These are phyloP conservation scores for Margaritispora aquatica DNA, from an alignment of 495 filamentous ascomycete species.

Conservation along the genomic window DNA sequence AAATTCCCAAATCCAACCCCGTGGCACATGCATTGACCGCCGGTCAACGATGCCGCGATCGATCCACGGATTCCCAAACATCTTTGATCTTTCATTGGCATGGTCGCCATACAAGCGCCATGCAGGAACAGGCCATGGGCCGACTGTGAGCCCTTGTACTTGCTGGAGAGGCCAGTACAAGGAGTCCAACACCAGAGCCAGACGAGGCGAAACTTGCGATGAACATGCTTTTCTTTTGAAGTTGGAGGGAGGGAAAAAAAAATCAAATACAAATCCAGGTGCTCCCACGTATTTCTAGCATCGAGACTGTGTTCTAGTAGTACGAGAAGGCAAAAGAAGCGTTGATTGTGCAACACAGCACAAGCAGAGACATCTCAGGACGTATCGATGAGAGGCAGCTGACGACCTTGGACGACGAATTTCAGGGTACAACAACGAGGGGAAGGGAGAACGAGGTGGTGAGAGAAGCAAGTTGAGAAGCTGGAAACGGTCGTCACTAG, in stretches of 20 bases:
- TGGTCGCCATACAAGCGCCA: background rate
- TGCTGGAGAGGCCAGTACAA: background rate
- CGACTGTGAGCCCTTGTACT: background rate
- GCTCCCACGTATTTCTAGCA: background rate
- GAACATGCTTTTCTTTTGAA: background rate
- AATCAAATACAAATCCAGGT: background rate
- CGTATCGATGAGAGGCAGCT: background rate
- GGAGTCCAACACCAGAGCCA: background rate
- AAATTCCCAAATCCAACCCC: background rate
- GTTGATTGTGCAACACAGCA: slow-evolving; percentile 4
- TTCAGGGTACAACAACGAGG: background rate
- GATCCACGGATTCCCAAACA: background rate
- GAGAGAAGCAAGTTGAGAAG: background rate
- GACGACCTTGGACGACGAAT: background rate
- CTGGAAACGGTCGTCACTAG: too few species aligned
- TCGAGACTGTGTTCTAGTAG: background rate
- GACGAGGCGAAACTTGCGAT: background rate
- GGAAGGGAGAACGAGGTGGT: background rate
- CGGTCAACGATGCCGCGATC: background rate
- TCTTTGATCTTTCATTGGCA: background rate
- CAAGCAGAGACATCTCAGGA: background rate
- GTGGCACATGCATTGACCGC: background rate
- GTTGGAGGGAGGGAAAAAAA: background rate
- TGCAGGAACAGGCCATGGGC: background rate
- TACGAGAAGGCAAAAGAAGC: background rate